Evolutionary conservation across 306 rosid species (phyloP).

Genomic region (Rosa rugosa): DNA sequence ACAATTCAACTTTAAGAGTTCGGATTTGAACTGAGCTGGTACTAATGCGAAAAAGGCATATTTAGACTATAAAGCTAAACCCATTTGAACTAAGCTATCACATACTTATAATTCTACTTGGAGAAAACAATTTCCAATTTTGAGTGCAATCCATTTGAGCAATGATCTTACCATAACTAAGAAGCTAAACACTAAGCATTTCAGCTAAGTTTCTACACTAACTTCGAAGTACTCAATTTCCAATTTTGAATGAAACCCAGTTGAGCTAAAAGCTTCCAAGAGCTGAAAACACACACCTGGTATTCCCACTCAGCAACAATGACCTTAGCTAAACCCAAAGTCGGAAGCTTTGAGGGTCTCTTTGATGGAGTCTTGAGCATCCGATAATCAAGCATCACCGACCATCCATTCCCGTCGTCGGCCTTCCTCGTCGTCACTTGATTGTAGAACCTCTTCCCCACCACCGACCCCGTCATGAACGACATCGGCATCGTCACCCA

Average conservation of each 20-base stretch:
- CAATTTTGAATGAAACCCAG: background rate
- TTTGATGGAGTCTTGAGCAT: too few relatives aligned
- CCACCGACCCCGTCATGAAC: too few relatives aligned
- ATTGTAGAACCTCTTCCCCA: too few relatives aligned
- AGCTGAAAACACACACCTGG: conserved; percentile 45
- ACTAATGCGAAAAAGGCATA: background rate
- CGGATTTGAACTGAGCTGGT: background rate
- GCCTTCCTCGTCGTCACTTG: too few relatives aligned
- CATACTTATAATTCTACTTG: background rate
- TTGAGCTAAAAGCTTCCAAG: background rate
- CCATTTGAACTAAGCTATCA: background rate
- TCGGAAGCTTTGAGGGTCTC: too few relatives aligned
- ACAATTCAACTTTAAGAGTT: background rate
- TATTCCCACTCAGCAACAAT: conserved; percentile 91
- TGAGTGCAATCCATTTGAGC: background rate
- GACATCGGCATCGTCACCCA: too few relatives aligned
- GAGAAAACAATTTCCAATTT: background rate
- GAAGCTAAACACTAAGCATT: background rate
- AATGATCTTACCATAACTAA: background rate
- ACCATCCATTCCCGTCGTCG: too few relatives aligned
- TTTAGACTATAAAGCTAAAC: background rate
- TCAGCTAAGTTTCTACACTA: too few relatives aligned
- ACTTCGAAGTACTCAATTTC: background rate
- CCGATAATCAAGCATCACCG: too few relatives aligned
- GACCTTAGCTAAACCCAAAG: conserved; percentile 37